Base-by-base conservation (phyloP, 1,284 basidiomycete genomes). In the Kwoniella shivajii region DNA sequence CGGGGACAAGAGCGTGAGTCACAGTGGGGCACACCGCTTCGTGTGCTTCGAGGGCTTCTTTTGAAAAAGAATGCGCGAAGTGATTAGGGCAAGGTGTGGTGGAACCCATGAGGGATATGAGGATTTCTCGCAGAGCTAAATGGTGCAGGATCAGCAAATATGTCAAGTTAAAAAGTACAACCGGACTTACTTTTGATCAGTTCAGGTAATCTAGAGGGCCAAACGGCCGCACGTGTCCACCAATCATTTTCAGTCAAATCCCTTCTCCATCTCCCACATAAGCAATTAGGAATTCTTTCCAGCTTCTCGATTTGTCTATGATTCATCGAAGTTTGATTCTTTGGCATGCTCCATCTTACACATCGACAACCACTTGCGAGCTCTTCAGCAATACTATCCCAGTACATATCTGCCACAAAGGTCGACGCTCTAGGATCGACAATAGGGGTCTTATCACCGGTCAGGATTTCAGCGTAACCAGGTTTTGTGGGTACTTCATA, bases 291-390 rank as follows among this genome's bases (percentile, higher is more conserved):
- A 22, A 85, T 82, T 37, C 65, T 62, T 18, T 60, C 52, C 33
- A 62, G 56, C 14, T 55, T 57, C 16, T 43, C 55, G 9, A 63
- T 30, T 7, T 31, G 18, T 18, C 33, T 37, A 10, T 37, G 51
- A 24, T 59, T 59, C n/a, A 48, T 18, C 13, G 37, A 39, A 18
- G 7, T 22, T 22, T 52, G 50, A 38, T 50, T 37, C 22, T 52
- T 53, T 14, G 59, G 59, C 50, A 67, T 38, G 74, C 87, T 85
- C 68, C 91, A 87, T 26, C 89, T 85, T 48, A 88, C 83, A 76
- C 59, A 95, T 1, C 90, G 90, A 78, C 92, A 96, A 0, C 88
- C 88, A 0, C 78, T 79, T 68, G 89, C 84, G 43, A 94, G 81
- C 79, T 96, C 92, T 45, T 84, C 85, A 18, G 83, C 81, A 54